phyloP scores from a whole-genome alignment of 495 filamentous ascomycete species.

The Xylaria venustula region DNA sequence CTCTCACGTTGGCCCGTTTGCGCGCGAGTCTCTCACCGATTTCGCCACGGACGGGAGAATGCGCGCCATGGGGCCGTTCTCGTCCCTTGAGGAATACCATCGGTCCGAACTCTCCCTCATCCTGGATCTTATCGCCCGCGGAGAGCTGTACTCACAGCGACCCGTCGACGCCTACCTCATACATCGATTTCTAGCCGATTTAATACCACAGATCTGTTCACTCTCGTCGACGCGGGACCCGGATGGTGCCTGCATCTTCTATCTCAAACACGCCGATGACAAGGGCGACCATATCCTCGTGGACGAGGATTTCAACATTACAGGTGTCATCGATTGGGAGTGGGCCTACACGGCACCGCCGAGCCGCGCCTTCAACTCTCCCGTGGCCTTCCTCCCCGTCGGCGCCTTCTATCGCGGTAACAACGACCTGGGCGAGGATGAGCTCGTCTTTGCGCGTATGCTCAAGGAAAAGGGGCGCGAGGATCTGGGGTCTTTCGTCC shows the following conservation, averaged over 20 bases:
- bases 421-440: slow-evolving; percentile 33
- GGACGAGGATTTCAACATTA: slow-evolving; percentile 38
- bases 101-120: slow-evolving; percentile 18
- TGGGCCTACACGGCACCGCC: slow-evolving; percentile 35
- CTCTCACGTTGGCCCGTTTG: slow-evolving; percentile 32
- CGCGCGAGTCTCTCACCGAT: slow-evolving; percentile 29
- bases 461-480: slow-evolving; percentile 29
- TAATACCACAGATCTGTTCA: no score
- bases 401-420: slow-evolving; percentile 33
- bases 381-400: slow-evolving; percentile 36
- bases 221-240: no score
- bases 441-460: slow-evolving; percentile 29
- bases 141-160: slow-evolving; percentile 26
- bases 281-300: no score
- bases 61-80: slow-evolving; percentile 21
- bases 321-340: slow-evolving; percentile 41
- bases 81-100: slow-evolving; percentile 20
- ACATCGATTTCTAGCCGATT: slow-evolving; percentile 39
- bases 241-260: slow-evolving; percentile 1
- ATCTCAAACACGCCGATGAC: slow-evolving; percentile 38
- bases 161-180: slow-evolving; percentile 40
- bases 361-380: slow-evolving; percentile 38
- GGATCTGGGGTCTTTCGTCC: slow-evolving; percentile 30
- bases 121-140: slow-evolving; percentile 31
- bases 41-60: slow-evolving; percentile 17